phyloP scores from a whole-genome alignment of 2,329 filamentous ascomycete species.

The Boeremia lycopersici region DNA sequence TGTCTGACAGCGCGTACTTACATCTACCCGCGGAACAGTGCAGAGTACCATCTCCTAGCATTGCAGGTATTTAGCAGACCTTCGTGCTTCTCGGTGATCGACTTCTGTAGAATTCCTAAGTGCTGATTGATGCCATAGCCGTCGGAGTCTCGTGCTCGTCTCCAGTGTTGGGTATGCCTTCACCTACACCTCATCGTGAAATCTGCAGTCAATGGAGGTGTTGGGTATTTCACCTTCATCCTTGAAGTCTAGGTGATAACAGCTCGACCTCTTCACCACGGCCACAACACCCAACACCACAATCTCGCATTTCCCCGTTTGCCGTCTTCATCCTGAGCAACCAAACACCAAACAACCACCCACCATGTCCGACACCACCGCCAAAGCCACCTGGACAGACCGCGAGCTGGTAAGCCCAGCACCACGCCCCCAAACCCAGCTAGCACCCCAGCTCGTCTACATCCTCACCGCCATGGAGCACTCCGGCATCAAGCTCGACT shows the following conservation, averaged over 20 bases:
- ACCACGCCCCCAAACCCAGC: background rate
- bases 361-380: conserved; percentile 14
- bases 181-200: background rate
- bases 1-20: too few relatives aligned
- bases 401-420: conserved; percentile 19
- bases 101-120: too few relatives aligned
- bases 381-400: conserved; percentile 23
- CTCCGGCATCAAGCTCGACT: conserved; percentile 24
- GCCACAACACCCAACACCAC: background rate
- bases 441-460: conserved; percentile 23
- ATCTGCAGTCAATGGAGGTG: background rate
- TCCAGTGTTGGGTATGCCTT: background rate
- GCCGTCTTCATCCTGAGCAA: too few relatives aligned
- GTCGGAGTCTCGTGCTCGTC: background rate
- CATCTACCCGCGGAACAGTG: too few relatives aligned
- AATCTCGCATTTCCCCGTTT: background rate
- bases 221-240: background rate
- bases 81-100: too few relatives aligned
- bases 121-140: background rate
- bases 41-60: too few relatives aligned
- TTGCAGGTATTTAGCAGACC: too few relatives aligned
- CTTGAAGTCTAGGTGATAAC: background rate
- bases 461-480: conserved; percentile 20
- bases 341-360: background rate
- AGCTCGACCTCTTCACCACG: background rate